Base-by-base conservation (phyloP, 2,329 filamentous ascomycete genomes). In the Neopestalotiopsis sp. region DNA sequence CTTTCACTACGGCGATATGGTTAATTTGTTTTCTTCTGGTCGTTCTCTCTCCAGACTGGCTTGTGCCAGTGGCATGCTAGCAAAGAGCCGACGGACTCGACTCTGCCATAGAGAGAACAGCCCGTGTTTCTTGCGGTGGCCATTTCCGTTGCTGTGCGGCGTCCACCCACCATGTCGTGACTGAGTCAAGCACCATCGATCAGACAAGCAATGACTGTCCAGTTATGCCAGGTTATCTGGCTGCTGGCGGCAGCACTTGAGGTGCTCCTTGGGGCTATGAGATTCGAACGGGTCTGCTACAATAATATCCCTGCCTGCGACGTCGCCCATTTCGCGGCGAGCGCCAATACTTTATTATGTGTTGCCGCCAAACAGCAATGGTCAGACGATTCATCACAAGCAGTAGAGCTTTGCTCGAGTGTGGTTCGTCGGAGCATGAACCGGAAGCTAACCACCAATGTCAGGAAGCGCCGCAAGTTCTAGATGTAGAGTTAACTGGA, bases 131-230 rank as follows among this genome's bases (percentile, higher is more conserved):
- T 59, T 30, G 24, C 30, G 30, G 56, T 30, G 20, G 24, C 57
- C 24, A 32, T 28, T 59, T 52, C 45, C 57, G 57, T 34, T 62
- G 59, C 59, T 62, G 59, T 62, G 59, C 59, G 59, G 59, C 59
- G 59, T 38, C n/a, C 59, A 62, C 32, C 59, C 59, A 34, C 32
- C n/a, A 62, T 34, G 17, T 34, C 57, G 24, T 30, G 30, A 59
- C 57, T 59, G 57, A 59, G 57, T 59, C 57, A 59, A 59, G 24
- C 30, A 59, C 45, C 45, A 20, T 52, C 45, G n/a, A 9, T 2
- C 45, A n/a, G 9, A 5, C 42, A 28, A 28, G 57, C 20, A 13
- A 30, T 14, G 20, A 30, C 57, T 14, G 24, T 24, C 30, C 20
- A 34, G 13, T 59, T 28, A 28, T 28, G 24, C 24, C 24, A 28